Percentiles rank a stretch among this genome's conserved stretches.
Evolutionary conservation across 2,329 filamentous ascomycete species (phyloP).

Genomic region (Blastomyces parvus): DNA sequence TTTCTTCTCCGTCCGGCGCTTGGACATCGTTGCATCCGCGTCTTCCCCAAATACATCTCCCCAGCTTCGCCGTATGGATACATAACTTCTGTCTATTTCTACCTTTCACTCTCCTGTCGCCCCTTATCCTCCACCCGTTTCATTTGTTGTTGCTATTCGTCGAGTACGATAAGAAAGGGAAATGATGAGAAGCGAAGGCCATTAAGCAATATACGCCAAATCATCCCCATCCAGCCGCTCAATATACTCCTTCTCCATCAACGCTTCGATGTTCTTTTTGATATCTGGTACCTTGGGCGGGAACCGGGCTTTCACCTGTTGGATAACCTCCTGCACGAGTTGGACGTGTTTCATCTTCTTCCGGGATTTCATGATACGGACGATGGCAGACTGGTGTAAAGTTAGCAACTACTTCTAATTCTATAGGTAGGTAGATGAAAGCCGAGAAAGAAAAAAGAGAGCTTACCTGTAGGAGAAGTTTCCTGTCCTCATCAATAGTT

Average conservation of each 20-base stretch:
- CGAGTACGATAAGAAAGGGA: background rate
- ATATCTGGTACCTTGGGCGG: conserved; percentile 89
- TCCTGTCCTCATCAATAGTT: conserved; percentile 96
- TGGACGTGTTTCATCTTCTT: conserved; percentile 98
- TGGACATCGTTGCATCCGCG: background rate
- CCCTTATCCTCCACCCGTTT: background rate
- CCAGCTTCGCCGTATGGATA: background rate
- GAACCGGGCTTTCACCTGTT: conserved; percentile 87
- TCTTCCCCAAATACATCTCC: background rate
- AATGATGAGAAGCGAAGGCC: background rate
- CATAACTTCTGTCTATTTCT: background rate
- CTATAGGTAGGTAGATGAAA: conserved; percentile 15
- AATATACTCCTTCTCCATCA: conserved; percentile 97
- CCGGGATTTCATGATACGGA: conserved; percentile 98
- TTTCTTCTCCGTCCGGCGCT: background rate
- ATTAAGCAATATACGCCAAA: conserved; percentile 77
- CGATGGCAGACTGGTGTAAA: conserved; percentile 72
- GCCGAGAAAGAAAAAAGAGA: conserved; percentile 7
- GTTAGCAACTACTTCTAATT: conserved; percentile 26
- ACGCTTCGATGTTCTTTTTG: conserved; percentile 98
- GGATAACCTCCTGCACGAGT: conserved; percentile 89
- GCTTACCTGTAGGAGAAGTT: conserved; percentile 89
- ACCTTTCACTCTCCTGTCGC: background rate
- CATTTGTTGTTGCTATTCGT: background rate
- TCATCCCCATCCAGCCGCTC: conserved; percentile 84